phyloP scores from a whole-genome alignment of 2,329 filamentous ascomycete species.

The Fusarium virguliforme region DNA sequence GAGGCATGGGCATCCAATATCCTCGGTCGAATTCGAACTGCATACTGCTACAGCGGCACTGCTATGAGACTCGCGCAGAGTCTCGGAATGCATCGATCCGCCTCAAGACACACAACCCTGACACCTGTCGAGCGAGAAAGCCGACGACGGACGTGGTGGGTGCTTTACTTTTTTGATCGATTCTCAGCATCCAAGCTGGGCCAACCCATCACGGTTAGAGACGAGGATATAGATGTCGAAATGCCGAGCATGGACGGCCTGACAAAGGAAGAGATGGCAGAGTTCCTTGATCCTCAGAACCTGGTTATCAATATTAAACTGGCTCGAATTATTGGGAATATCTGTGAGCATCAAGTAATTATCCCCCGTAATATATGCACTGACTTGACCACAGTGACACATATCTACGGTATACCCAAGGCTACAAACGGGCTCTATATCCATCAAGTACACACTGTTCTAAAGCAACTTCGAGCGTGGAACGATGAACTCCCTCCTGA shows the following conservation, averaged over 20 bases:
- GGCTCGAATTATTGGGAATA: constrained; percentile 53
- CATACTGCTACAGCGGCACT: constrained; percentile 54
- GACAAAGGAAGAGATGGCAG: constrained; percentile 48
- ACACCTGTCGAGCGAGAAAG: constrained; percentile 48
- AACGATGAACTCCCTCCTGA: constrained; percentile 47
- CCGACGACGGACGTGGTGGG: constrained; percentile 54
- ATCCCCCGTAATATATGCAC: too few relatives aligned
- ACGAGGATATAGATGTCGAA: constrained; percentile 56
- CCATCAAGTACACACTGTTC: constrained; percentile 50
- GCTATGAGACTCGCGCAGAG: constrained; percentile 60
- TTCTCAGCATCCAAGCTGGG: constrained; percentile 55
- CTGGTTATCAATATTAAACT: constrained; percentile 52
- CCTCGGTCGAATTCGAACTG: constrained; percentile 55
- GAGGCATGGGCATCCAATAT: constrained; percentile 54
- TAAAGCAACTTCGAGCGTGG: constrained; percentile 52
- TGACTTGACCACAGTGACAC: constrained; percentile 34
- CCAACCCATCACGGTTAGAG: constrained; percentile 52
- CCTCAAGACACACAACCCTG: constrained; percentile 40
- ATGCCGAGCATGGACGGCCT: constrained; percentile 53
- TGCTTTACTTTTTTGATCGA: constrained; percentile 55
- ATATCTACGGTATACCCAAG: constrained; percentile 53
- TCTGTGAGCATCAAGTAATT: constrained; percentile 24
- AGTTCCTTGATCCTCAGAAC: constrained; percentile 52
- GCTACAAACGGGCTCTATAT: constrained; percentile 51
- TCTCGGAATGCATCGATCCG: constrained; percentile 61